Percentiles rank a stretch among this genome's conserved stretches.
phyloP scores from a whole-genome alignment of 2,329 filamentous ascomycete genomes.

The Amphichorda felina region DNA sequence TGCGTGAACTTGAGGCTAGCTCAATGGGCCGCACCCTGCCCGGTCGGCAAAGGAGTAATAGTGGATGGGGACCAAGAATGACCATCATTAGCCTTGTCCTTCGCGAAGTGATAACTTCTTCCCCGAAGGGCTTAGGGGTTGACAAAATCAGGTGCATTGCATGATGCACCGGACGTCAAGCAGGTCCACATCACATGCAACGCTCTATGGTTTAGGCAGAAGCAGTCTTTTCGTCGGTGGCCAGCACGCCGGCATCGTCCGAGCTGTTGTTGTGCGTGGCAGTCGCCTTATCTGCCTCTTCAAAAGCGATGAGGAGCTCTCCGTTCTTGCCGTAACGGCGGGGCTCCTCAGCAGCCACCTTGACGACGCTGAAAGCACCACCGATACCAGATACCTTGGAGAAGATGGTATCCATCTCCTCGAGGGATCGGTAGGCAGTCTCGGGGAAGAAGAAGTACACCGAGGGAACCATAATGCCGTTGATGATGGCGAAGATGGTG shows the following conservation, averaged over 20 bases:
- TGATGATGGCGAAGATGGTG: slow-evolving; percentile 55
- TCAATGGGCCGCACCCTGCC: no score
- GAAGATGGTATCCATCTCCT: slow-evolving; percentile 57
- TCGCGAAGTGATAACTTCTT: no score
- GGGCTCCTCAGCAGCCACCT: slow-evolving; percentile 32
- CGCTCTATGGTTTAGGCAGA: no score
- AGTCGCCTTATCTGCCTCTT: slow-evolving; percentile 12
- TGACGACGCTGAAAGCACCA: slow-evolving; percentile 22
- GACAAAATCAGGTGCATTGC: no score
- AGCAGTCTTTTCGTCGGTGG: not conserved
- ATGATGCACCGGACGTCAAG: no score
- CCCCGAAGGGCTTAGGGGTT: no score
- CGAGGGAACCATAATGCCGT: slow-evolving; percentile 43
- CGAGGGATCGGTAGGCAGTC: slow-evolving; percentile 49
- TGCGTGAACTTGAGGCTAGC: no score
- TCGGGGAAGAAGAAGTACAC: slow-evolving; percentile 55
- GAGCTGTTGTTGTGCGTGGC: slow-evolving; percentile 1
- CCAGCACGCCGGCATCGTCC: not conserved
- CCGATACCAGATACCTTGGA: slow-evolving; percentile 35
- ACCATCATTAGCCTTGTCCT: no score
- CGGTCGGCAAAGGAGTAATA: no score
- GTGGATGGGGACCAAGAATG: no score
- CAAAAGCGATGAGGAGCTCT: slow-evolving; percentile 37
- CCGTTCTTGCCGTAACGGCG: slow-evolving; percentile 47
- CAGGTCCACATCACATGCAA: no score